A percentile compares a stretch with the other conserved stretches of the same genome.
Conservation (phyloP, 495 filamentous ascomycete genomes). For the Poronia punctata region DNA sequence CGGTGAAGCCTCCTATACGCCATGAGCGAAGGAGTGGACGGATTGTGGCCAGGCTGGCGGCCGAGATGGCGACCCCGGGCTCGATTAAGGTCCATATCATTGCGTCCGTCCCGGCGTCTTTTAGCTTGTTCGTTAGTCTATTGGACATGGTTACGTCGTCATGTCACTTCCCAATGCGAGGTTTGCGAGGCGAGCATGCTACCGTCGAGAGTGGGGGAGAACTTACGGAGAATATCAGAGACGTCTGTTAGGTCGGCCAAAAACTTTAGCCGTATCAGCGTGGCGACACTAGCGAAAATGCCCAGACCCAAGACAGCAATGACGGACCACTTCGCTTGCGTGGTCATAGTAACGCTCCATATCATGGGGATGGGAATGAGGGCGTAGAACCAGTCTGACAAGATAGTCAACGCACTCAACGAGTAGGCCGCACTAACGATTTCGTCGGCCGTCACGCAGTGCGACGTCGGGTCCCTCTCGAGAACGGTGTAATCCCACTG, state of each 20-base stretch:
- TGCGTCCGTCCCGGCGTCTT: constrained; percentile 30
- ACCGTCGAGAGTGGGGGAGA: neutral
- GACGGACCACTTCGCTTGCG: constrained; percentile 31
- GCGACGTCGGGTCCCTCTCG: constrained; percentile 12
- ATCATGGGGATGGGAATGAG: constrained; percentile 37
- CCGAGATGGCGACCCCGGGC: constrained; percentile 36
- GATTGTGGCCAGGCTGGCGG: constrained; percentile 34
- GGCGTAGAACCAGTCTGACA: constrained; percentile 37
- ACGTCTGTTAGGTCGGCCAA: constrained; percentile 26
- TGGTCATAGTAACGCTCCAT: constrained; percentile 35
- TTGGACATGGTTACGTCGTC: too few relatives aligned
- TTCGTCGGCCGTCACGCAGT: constrained; percentile 26
- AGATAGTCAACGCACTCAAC: constrained; percentile 32
- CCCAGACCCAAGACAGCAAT: constrained; percentile 31
- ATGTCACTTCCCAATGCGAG: too few relatives aligned
- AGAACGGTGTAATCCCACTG: constrained; percentile 37
- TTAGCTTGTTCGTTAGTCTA: too few relatives aligned
- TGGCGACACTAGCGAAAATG: constrained; percentile 36
- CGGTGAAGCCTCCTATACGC: constrained; percentile 27
- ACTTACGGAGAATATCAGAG: constrained; percentile 31
- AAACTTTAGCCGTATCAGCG: constrained; percentile 32
- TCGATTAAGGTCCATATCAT: constrained; percentile 41
- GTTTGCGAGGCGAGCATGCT: too few relatives aligned
- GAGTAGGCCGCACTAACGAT: constrained; percentile 34
- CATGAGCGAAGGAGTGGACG: constrained; percentile 33